Conservation (phyloP, 2,329 filamentous ascomycete species). For the Pseudogymnoascus sp. region DNA sequence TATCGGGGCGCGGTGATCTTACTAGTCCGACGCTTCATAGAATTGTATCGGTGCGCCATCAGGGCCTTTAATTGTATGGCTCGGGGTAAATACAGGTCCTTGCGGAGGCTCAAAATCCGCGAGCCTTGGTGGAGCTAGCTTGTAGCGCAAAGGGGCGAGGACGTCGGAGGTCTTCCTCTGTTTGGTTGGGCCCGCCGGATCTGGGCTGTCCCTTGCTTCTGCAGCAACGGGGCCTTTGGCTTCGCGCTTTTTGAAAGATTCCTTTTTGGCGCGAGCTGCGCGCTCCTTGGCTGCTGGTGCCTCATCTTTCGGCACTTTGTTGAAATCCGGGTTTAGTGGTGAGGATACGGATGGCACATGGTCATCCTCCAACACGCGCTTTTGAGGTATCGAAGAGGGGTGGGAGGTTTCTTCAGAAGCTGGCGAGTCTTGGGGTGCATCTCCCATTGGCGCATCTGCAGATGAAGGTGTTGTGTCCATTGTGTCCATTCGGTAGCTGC, state of each 20-base stretch:
- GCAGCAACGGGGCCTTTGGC: slow-evolving; percentile 43
- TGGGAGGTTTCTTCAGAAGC: slow-evolving; percentile 33
- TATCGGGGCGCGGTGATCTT: slow-evolving; percentile 26
- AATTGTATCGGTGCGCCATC: slow-evolving; percentile 49
- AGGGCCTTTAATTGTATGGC: slow-evolving; percentile 45
- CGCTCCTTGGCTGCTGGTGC: slow-evolving; percentile 25
- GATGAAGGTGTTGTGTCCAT: neutral
- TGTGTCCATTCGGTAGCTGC: neutral
- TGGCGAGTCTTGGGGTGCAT: slow-evolving; percentile 20
- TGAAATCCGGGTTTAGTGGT: slow-evolving; percentile 63
- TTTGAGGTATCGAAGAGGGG: slow-evolving; percentile 51
- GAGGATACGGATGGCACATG: slow-evolving; percentile 66
- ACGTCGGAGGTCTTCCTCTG: slow-evolving; percentile 32
- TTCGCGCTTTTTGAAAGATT: slow-evolving; percentile 61
- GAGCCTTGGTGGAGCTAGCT: slow-evolving; percentile 54
- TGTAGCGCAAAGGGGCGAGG: slow-evolving; percentile 51
- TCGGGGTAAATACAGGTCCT: slow-evolving; percentile 48
- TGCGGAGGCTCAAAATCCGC: slow-evolving; percentile 55
- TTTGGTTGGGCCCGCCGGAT: slow-evolving; percentile 36
- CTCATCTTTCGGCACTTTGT: slow-evolving; percentile 43
- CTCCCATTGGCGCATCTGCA: neutral
- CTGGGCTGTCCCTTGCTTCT: slow-evolving; percentile 47
- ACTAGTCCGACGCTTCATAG: slow-evolving; percentile 59
- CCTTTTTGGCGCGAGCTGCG: slow-evolving; percentile 51
- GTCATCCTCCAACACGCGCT: slow-evolving; percentile 60